Evolutionary conservation across 2,329 filamentous ascomycete species (phyloP), one percentile per base, ranked within the genome.

Genomic region (Ascosphaera acerosa): DNA sequence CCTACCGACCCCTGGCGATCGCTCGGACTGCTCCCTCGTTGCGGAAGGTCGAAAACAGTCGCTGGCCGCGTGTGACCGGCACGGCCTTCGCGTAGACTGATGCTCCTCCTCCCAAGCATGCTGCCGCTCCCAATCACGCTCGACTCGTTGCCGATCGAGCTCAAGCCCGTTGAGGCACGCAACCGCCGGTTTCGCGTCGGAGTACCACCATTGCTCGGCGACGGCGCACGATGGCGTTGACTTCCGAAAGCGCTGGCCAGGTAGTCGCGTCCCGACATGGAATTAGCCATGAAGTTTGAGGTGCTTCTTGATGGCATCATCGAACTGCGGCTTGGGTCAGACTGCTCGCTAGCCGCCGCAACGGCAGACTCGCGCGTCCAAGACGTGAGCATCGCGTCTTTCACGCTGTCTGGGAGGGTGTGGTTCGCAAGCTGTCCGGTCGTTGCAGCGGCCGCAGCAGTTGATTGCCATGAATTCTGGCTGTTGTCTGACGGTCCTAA

Each of bases 301-400:
- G 66, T 72, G 1, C 65, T 61, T 38, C 66, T 69, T 2, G 80
- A 89, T 15, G 78, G 80, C 33, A 60, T 76, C 33, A 89, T 55
- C 3, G 80, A 90, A 9, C 66, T 65, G 7, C 5, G 5, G 0
- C 76, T 67, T 41, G 72, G 76, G 41, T 70, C 70, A 31, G 61
- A 65, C 33, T 76, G 58, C 35, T 58, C 67, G 35, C 75, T 68
- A 30, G 77, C 62, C 22, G 66, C 60, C 7, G 70, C 64, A 32
- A 87, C 55, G 18, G 75, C 76, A 10, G 59, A 53, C 15, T 90
- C 81, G 44, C 71, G 70, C 23, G 69, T 74, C 84, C 84, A 92
- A 30, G 76, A 66, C 14, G 65, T 58, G 34, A 80, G 55, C 64
- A 92, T 76, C 40, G 77, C 65, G 37, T 87, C 76, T 39, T 64